phyloP scores from a whole-genome alignment of 495 filamentous ascomycete species.

The Tetracladium setigerum region DNA sequence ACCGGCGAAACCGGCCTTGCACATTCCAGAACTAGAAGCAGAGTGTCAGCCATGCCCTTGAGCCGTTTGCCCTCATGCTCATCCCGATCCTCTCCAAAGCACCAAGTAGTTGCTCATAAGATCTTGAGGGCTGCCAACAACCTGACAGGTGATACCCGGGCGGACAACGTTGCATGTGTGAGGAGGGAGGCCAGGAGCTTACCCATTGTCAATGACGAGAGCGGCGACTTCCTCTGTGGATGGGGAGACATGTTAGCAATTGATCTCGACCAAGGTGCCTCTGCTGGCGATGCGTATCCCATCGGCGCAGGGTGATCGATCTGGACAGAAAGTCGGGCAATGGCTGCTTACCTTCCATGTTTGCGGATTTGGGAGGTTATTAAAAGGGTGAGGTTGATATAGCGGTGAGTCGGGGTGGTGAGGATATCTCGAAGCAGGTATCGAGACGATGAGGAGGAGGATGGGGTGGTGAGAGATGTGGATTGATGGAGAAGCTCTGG shows the following conservation, averaged over 20 bases:
- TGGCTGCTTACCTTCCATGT: conserved; percentile 71
- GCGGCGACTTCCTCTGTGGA: conserved; percentile 96
- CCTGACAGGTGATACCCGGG: conserved; percentile 19
- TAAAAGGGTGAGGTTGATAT: conserved; percentile 26
- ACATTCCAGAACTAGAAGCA: conserved; percentile 91
- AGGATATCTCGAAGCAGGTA: conserved; percentile 8
- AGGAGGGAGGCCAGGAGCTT: conserved; percentile 35
- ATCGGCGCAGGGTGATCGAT: conserved; percentile 23
- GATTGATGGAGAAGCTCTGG: conserved; percentile 23
- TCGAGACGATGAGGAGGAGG: conserved; percentile 23
- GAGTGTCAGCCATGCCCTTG: conserved; percentile 37
- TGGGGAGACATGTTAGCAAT: conserved; percentile 45
- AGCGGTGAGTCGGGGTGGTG: conserved; percentile 8
- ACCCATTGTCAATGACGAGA: conserved; percentile 99
- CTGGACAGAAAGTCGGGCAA: conserved; percentile 19
- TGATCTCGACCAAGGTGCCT: conserved; percentile 24
- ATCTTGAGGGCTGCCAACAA: conserved; percentile 7
- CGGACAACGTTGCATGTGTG: conserved; percentile 11
- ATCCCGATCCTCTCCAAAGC: not conserved
- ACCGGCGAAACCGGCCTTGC: conserved; percentile 99
- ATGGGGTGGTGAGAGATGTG: conserved; percentile 27
- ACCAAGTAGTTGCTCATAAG: not conserved
- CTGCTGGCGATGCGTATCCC: conserved; percentile 19
- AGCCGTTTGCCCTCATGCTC: not conserved
- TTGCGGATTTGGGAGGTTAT: conserved; percentile 38